phyloP scores from a whole-genome alignment of 345 rosid genomes.

The Eucalyptus regnans region DNA sequence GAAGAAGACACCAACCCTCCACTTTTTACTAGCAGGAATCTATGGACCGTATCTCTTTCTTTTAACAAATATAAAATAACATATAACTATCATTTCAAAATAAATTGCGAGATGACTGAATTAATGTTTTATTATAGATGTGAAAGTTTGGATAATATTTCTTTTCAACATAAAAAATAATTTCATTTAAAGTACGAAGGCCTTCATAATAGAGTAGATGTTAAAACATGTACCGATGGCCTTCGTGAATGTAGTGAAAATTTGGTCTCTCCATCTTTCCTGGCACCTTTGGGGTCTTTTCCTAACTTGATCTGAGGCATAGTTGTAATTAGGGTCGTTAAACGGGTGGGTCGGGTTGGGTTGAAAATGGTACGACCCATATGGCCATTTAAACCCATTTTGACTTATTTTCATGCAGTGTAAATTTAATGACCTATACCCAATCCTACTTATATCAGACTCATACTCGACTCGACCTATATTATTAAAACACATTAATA shows the following conservation, averaged over 20 bases:
- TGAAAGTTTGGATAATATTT: background rate
- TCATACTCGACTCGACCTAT: too few species aligned
- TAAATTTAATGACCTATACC: too few species aligned
- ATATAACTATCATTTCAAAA: background rate
- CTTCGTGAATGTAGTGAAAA: background rate
- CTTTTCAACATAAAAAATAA: background rate
- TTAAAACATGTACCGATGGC: background rate
- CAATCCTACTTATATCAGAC: fast-evolving
- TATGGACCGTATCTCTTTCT: background rate
- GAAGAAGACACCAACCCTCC: background rate
- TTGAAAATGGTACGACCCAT: background rate
- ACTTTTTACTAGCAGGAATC: background rate
- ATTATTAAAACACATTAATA: too few species aligned
- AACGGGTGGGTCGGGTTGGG: background rate
- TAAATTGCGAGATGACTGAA: background rate
- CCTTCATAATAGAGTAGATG: background rate
- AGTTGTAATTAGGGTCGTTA: background rate
- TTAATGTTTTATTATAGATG: background rate
- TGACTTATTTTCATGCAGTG: too few species aligned
- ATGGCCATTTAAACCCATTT: too few species aligned
- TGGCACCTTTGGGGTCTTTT: background rate
- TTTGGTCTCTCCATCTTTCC: too few species aligned
- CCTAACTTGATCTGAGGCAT: background rate
- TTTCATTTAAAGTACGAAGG: background rate
- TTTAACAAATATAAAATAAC: background rate